These are phyloP conservation scores for Onygenales sp. DNA, from an alignment of 2,329 filamentous ascomycete genomes.

Conservation along the genomic window DNA sequence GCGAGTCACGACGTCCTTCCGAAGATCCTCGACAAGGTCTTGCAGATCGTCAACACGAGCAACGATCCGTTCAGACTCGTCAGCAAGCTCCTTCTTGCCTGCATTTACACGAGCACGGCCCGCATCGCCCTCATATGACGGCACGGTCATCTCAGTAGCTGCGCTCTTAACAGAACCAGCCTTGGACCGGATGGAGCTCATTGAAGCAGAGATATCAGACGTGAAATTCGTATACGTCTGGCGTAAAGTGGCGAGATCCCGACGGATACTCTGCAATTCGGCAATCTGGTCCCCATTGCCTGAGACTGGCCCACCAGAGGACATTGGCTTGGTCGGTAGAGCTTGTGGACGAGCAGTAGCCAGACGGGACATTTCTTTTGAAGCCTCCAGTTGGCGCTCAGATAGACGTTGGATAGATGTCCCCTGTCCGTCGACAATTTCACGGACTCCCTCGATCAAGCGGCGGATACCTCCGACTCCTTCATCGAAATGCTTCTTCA, in stretches of 20 bases:
- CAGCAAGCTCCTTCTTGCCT: constrained; percentile 77
- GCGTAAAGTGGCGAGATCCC: constrained; percentile 81
- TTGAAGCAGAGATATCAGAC: constrained; percentile 77
- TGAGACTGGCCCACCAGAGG: constrained; percentile 9
- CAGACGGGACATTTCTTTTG: constrained; percentile 71
- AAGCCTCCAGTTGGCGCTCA: constrained; percentile 79
- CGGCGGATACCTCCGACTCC: constrained; percentile 70
- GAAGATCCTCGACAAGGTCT: constrained; percentile 89
- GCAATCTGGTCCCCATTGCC: constrained; percentile 51
- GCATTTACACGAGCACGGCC: constrained; percentile 76
- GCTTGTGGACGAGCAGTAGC: constrained; percentile 41
- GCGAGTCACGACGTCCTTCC: constrained; percentile 89
- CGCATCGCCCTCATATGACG: constrained; percentile 63
- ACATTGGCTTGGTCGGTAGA: constrained; percentile 16
- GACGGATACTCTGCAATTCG: constrained; percentile 72
- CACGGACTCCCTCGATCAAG: constrained; percentile 78
- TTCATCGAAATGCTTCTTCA: constrained; percentile 93
- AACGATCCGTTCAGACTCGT: constrained; percentile 84
- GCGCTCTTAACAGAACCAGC: constrained; percentile 70
- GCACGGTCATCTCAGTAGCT: constrained; percentile 61
- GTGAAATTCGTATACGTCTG: constrained; percentile 92
- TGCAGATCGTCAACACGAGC: constrained; percentile 93
- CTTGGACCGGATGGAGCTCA: constrained; percentile 73
- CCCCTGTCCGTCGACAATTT: constrained; percentile 74
- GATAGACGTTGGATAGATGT: constrained; percentile 76